phyloP scores from a whole-genome alignment of 441 rosid genomes.

The Dalechampia spathulata region DNA sequence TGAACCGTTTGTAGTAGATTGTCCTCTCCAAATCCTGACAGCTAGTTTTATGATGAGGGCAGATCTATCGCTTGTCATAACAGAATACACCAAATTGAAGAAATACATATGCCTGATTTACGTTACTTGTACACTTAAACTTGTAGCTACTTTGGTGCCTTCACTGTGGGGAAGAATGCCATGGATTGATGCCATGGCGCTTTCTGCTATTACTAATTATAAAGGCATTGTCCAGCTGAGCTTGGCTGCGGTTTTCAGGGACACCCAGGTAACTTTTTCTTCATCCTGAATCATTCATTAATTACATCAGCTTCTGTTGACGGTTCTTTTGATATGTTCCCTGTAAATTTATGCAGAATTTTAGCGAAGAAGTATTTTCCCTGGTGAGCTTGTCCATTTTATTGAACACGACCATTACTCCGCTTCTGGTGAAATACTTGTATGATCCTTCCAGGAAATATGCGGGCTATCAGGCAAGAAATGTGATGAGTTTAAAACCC shows the following conservation, averaged over 20 bases:
- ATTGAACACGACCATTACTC: conserved; percentile 22
- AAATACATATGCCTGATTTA: neutral
- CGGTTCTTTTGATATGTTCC: neutral
- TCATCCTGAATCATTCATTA: neutral
- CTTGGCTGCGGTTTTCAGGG: neutral
- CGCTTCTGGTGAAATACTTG: conserved; percentile 30
- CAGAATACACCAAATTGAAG: neutral
- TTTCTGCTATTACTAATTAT: conserved; percentile 22
- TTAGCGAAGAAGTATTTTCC: neutral
- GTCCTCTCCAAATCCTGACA: conserved; percentile 18
- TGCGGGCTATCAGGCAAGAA: conserved; percentile 34
- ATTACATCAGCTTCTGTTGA: neutral
- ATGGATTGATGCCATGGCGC: conserved; percentile 14
- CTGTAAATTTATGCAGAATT: conserved; percentile 6
- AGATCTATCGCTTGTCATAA: neutral
- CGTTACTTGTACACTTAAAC: conserved; percentile 15
- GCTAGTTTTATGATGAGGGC: conserved; percentile 14
- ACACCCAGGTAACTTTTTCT: neutral
- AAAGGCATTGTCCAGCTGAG: conserved; percentile 27
- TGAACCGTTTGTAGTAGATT: conserved; percentile 16
- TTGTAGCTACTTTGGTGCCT: conserved; percentile 10
- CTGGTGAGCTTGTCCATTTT: conserved; percentile 4
- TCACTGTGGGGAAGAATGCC: conserved; percentile 15
- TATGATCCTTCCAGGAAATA: conserved; percentile 45
- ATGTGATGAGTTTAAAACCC: conserved; percentile 18